Evolutionary conservation across 2,329 filamentous ascomycete species (phyloP), one percentile per base, ranked within the genome.

Genomic region (Penicillium expansum): DNA sequence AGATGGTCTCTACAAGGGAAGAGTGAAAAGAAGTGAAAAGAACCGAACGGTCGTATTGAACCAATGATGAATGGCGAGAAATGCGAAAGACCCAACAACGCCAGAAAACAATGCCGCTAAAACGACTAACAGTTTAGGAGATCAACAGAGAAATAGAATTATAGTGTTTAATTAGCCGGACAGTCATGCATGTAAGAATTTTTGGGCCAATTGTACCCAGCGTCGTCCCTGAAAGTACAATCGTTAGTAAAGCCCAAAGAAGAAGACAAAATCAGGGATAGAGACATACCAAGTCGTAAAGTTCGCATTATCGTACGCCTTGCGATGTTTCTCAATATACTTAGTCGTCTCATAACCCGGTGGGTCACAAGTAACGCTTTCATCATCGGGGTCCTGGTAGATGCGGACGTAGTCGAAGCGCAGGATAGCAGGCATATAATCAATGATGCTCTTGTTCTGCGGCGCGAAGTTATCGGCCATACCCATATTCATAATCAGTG

Each of bases 351-450:
- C 81, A 67, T 86, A 90, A 0, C 83, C 86, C 0, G 78, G 77
- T 3, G 87, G 87, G 73, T 90, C 87, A 70, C 87, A 90, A 16
- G 86, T 88, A 48, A 88, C 67, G 38, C 79, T 79, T 64, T 81
- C 77, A 13, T 79, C 76, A 51, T 83, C 80, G 14, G 81, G 79
- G 59, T 86, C 83, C 70, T 89, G 86, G 66, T 89, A 90, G 49
- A 90, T 87, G 14, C 87, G 83, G 52, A 90, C 79, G 68, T 89
- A 89, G 71, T 90, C 87, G 56, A 90, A 77, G 2, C 86, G 79
- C 81, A 89, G 87, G 2, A 79, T 84, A 2, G 84, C 86, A 3
- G 87, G 87, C 65, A 88, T 77, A 42, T 83, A 73, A 16, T 78
- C 65, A 5, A 70, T 75, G 24, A 90, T 83, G 1, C 79, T 80